These are phyloP conservation scores for Clitoria ternatea DNA, from an alignment of 306 rosid genomes.

Conservation along the genomic window DNA sequence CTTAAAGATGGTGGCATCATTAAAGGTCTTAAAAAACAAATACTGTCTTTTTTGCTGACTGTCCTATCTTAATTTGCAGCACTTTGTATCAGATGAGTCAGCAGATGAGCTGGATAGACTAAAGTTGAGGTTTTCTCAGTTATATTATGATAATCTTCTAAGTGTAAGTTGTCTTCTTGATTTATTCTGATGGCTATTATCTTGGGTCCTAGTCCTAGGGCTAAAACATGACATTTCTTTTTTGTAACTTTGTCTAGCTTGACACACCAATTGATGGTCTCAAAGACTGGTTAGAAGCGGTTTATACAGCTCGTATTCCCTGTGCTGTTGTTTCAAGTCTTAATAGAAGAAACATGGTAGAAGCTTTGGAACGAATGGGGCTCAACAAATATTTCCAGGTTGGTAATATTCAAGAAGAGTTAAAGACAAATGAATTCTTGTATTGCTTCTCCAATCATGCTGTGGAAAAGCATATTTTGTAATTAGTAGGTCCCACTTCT, in stretches of 20 bases:
- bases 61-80: conserved; percentile 48
- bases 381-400: conserved; percentile 91
- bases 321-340: conserved; percentile 96
- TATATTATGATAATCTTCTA: conserved; percentile 76
- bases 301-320: conserved; percentile 81
- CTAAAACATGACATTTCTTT: conserved; percentile 1
- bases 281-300: conserved; percentile 94
- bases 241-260: conserved; percentile 45
- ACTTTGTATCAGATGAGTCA: conserved; percentile 50
- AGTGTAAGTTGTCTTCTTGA: conserved; percentile 45
- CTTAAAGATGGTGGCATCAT: not conserved
- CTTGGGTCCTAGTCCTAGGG: conserved; percentile 4
- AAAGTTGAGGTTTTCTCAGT: conserved; percentile 72
- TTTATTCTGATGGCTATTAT: conserved; percentile 5
- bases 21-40: not conserved
- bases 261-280: conserved; percentile 75
- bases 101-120: conserved; percentile 62
- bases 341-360: conserved; percentile 72
- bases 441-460: not conserved
- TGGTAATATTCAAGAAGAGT: conserved; percentile 25
- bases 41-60: conserved; percentile 24
- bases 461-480: not conserved
- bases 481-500: not conserved
- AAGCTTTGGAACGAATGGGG: conserved; percentile 69
- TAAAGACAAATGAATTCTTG: not conserved